Evolutionary conservation across 2,329 filamentous ascomycete species (phyloP), one percentile per base, ranked within the genome.

Genomic region (Colletotrichum falcatum): DNA sequence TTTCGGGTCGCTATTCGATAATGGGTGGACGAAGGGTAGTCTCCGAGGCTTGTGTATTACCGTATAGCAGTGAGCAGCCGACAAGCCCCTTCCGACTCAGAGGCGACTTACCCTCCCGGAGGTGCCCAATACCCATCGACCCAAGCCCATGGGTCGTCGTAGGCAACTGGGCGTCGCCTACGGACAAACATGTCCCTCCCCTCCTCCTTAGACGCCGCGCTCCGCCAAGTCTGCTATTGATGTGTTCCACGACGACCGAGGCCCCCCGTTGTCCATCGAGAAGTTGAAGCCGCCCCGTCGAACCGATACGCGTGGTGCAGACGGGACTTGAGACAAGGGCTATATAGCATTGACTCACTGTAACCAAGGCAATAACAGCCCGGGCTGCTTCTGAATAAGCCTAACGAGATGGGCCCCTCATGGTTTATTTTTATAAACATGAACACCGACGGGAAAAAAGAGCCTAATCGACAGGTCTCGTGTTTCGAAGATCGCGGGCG

Each of bases 331-430:
- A 49, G 23, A 26, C 46, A 49, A 28, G 28, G 35, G 28, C 20
- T 35, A 33, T 35, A 18, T 18, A 23, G 6, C 37, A n/a, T 9
- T 6, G 1, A 2, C 28, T 35, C 18, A 9, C 11, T 5, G 42
- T n/a, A n/a, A n/a, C 7, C 42, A 7, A 44, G 42, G 42, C 42
- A n/a, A 44, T 12, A n/a, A 44, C 20, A n/a, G 18, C 39, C 39
- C 39, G 5, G 39, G 39, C 39, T 6, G 66, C 46, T 59, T 46
- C 33, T 39, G 65, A 46, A n/a, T 46, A 39, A 68, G 65, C 53
- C 39, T 9, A 23, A 14, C 56, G 26, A 42, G 54, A 20, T 20
- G 16, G 20, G 39, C 6, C 1, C 20, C 33, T 37, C 5, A 5
- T 7, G 42, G 42, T 44, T n/a, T n/a, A 20, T 44, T 44, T 44